Evolutionary conservation across 1,284 basidiomycete genomes (phyloP).

Genomic region (Ustilago tritici): DNA sequence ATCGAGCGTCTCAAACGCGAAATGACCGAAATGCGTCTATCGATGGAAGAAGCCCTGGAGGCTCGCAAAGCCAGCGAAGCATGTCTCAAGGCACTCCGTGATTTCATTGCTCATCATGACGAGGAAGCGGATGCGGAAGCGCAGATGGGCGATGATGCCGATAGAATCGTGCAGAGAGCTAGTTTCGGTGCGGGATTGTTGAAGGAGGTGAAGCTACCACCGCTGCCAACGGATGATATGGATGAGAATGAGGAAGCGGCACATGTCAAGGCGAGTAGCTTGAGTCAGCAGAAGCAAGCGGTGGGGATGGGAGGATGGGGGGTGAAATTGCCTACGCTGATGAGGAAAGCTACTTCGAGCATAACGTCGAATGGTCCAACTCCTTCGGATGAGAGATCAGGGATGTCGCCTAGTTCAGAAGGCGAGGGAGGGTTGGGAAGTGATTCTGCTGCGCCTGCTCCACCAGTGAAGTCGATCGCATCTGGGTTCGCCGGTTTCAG

Average conservation of each 20-base stretch:
- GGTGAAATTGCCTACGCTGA: conserved; percentile 51
- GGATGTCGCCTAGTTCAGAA: neutral
- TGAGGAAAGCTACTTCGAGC: conserved; percentile 49
- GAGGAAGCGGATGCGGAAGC: conserved; percentile 41
- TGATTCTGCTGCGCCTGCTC: neutral
- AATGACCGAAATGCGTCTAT: conserved; percentile 46
- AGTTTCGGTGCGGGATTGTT: conserved; percentile 51
- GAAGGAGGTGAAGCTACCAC: conserved; percentile 60
- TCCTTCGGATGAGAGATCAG: conserved; percentile 33
- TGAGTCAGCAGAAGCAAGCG: conserved; percentile 19
- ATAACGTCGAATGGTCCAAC: conserved; percentile 26
- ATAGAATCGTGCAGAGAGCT: conserved; percentile 29
- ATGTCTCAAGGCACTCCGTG: conserved; percentile 58
- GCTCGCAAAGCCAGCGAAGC: conserved; percentile 64
- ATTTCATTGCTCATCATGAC: conserved; percentile 53
- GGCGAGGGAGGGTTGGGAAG: conserved; percentile 1
- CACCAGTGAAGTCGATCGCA: conserved; percentile 26
- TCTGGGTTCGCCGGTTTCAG: conserved; percentile 43
- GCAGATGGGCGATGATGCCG: conserved; percentile 40
- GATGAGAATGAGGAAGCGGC: conserved; percentile 52
- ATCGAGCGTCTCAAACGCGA: conserved; percentile 54
- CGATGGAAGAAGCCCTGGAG: conserved; percentile 62
- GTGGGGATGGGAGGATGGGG: conserved; percentile 32
- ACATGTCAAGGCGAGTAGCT: conserved; percentile 9
- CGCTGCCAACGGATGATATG: conserved; percentile 59